A percentile compares a stretch with the other conserved stretches of the same genome.
These are phyloP conservation scores for Perkinsela sp. DNA, from an alignment of 208 protist species.

Conservation along the genomic window DNA sequence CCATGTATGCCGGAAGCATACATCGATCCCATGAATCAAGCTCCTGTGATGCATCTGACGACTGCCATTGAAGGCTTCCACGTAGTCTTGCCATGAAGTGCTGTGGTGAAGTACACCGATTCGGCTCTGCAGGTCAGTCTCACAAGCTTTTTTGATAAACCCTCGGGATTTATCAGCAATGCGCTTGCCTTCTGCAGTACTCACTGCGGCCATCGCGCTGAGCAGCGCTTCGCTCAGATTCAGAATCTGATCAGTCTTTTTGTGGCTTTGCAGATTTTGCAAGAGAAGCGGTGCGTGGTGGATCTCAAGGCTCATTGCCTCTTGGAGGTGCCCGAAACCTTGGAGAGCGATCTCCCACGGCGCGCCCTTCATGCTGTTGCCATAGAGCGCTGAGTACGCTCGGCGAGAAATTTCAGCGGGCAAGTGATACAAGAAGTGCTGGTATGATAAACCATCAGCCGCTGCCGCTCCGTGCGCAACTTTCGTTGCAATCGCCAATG, in stretches of 20 bases:
- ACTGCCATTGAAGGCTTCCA: background rate
- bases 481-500: no score
- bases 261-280: background rate
- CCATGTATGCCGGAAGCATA: background rate
- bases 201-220: background rate
- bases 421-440: no score
- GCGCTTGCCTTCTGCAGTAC: background rate
- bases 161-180: background rate
- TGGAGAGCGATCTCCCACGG: background rate
- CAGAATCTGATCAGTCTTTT: background rate
- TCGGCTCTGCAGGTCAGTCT: background rate
- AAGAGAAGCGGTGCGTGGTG: background rate
- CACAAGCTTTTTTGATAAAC: background rate
- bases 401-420: no score
- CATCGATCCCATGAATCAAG: background rate
- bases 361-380: background rate
- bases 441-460: no score
- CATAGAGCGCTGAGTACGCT: background rate
- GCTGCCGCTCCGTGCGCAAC: no score
- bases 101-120: background rate
- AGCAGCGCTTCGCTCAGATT: background rate
- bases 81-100: background rate
- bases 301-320: background rate
- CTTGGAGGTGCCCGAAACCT: background rate
- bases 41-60: background rate